phyloP scores from a whole-genome alignment of 192 early-diverging fungal genomes.

The Lunasporangiospora selenospora region DNA sequence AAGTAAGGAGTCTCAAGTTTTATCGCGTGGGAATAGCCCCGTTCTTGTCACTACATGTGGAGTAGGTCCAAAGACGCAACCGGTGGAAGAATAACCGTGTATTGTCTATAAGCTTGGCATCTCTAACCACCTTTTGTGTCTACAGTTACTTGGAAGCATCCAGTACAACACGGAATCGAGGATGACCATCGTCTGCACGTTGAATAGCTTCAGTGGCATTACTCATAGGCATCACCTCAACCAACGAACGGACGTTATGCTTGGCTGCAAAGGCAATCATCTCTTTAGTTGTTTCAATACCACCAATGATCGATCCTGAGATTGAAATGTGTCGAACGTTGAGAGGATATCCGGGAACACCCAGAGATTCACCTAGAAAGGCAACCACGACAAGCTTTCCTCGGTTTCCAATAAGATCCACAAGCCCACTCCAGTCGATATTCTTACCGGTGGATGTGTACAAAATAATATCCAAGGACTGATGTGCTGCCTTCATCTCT shows the following conservation, averaged over 20 bases:
- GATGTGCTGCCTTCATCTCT: background rate
- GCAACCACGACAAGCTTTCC: conserved; percentile 64
- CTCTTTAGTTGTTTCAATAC: conserved; percentile 57
- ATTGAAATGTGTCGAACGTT: conserved; percentile 45
- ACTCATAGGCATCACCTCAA: conserved; percentile 60
- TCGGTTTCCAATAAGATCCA: conserved; percentile 52
- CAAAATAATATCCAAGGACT: conserved; percentile 25
- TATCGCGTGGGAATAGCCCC: no score
- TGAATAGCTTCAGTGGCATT: conserved; percentile 60
- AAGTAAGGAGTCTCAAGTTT: no score
- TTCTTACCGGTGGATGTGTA: conserved; percentile 22
- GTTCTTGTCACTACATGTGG: no score
- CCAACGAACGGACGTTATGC: conserved; percentile 63
- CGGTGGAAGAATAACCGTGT: no score
- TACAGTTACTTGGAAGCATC: conserved; percentile 29
- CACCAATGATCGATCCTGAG: conserved; percentile 68
- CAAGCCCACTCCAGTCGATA: conserved; percentile 51
- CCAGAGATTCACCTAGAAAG: conserved; percentile 7
- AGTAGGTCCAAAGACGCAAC: background rate
- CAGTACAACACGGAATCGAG: conserved; percentile 66
- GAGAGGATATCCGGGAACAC: conserved; percentile 15
- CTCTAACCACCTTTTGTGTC: background rate
- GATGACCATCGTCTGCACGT: conserved; percentile 54
- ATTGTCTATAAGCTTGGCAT: background rate
- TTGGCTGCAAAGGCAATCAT: conserved; percentile 69